Conservation (phyloP, 768 basidiomycete genomes). For the Baorangia bicolor region DNA sequence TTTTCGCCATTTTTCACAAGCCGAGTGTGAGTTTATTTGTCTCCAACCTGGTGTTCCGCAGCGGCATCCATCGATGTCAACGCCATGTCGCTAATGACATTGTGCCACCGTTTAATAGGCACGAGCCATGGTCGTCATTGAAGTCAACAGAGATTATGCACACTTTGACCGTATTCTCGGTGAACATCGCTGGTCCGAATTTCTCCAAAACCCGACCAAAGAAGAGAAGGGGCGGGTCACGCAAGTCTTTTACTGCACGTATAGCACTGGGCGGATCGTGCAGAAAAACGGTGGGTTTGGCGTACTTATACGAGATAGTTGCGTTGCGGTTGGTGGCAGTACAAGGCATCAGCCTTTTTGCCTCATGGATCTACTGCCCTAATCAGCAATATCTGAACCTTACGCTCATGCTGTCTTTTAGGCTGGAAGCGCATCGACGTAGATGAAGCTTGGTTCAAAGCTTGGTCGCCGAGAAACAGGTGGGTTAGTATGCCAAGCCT, state of each 20-base stretch:
- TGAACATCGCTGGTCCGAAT: slow-evolving; percentile 41
- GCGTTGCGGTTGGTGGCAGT: neutral
- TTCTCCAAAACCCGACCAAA: slow-evolving; percentile 32
- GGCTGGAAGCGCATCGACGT: slow-evolving; percentile 50
- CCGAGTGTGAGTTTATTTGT: slow-evolving; percentile 38
- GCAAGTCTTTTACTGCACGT: slow-evolving; percentile 41
- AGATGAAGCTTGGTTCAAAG: slow-evolving; percentile 42
- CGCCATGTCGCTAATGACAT: neutral
- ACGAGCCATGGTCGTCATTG: slow-evolving; percentile 46
- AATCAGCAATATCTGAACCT: neutral
- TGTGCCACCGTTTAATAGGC: slow-evolving; percentile 27
- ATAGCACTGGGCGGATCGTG: slow-evolving; percentile 38
- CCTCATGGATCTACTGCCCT: neutral
- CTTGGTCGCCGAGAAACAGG: slow-evolving; percentile 28
- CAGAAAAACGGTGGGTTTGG: slow-evolving; percentile 43
- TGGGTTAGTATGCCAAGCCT: slow-evolving; percentile 5
- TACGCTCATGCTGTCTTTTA: slow-evolving; percentile 11
- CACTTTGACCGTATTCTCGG: slow-evolving; percentile 40
- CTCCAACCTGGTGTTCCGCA: neutral
- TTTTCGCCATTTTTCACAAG: slow-evolving; percentile 45
- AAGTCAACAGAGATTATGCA: slow-evolving; percentile 34
- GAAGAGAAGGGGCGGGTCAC: slow-evolving; percentile 31
- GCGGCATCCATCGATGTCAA: neutral
- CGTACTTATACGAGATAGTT: neutral
- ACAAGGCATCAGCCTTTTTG: too few relatives aligned